These are phyloP conservation scores for Lachnellula hyalina DNA, from an alignment of 2,329 filamentous ascomycete genomes.

Conservation along the genomic window DNA sequence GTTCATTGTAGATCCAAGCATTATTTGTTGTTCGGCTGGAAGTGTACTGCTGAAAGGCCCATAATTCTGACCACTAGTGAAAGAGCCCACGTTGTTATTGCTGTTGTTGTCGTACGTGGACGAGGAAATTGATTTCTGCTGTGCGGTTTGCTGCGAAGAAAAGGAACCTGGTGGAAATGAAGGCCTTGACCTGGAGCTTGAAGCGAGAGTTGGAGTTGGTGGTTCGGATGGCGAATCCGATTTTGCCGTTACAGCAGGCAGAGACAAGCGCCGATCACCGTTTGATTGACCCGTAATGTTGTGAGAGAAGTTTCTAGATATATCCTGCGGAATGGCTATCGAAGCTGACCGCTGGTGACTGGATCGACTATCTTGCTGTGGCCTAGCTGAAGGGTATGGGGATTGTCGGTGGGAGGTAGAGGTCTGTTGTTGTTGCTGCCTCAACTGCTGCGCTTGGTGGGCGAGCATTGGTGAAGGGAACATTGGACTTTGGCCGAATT, in stretches of 20 bases:
- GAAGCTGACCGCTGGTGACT: constrained; percentile 40
- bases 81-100: not conserved
- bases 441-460: constrained; percentile 21
- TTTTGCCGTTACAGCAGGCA: constrained; percentile 30
- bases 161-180: constrained; percentile 21
- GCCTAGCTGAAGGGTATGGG: constrained; percentile 35
- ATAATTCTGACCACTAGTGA: constrained; percentile 1
- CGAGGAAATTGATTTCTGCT: constrained; percentile 6
- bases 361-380: constrained; percentile 29
- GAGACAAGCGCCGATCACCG: constrained; percentile 37
- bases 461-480: constrained; percentile 25
- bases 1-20: constrained; percentile 40
- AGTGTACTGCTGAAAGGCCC: constrained; percentile 43
- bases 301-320: constrained; percentile 10
- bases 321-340: constrained; percentile 37
- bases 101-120: constrained; percentile 2
- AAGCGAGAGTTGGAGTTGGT: constrained; percentile 1
- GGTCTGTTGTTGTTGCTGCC: constrained; percentile 12
- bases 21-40: constrained; percentile 47
- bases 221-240: constrained; percentile 6
- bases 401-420: constrained; percentile 34
- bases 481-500: constrained; percentile 25
- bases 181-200: constrained; percentile 12
- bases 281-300: constrained; percentile 8
- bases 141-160: constrained; percentile 10